A percentile compares a stretch with the other conserved stretches of the same genome.
Evolutionary conservation across 164 flowering plant species (phyloP).

Genomic region (Liriodendron chinense): DNA sequence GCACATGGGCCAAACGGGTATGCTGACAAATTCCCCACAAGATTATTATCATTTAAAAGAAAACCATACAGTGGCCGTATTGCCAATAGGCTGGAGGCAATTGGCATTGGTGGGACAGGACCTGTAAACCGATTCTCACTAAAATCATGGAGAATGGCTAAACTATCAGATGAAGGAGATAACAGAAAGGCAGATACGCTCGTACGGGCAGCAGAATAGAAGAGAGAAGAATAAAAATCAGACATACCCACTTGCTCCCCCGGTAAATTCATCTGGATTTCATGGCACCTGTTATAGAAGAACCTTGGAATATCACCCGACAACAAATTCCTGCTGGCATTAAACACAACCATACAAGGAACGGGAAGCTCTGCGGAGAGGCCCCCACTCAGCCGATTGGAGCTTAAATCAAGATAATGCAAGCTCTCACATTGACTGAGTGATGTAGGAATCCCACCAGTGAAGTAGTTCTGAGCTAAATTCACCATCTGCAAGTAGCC

Average conservation of each 20-base stretch:
- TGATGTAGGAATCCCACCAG: constrained; percentile 43
- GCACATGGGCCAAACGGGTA: constrained; percentile 55
- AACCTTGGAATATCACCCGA: constrained; percentile 66
- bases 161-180: constrained; percentile 25
- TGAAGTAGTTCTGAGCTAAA: constrained; percentile 56
- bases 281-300: constrained; percentile 29
- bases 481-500: constrained; percentile 70
- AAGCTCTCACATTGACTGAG: constrained; percentile 53
- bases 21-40: constrained; percentile 53
- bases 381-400: constrained; percentile 53
- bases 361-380: constrained; percentile 47
- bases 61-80: constrained; percentile 53
- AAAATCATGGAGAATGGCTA: constrained; percentile 59
- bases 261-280: constrained; percentile 12
- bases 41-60: constrained; percentile 54
- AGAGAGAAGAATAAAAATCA: constrained; percentile 43
- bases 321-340: constrained; percentile 59
- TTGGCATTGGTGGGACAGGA: constrained; percentile 41
- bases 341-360: constrained; percentile 68
- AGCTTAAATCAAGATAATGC: constrained; percentile 59
- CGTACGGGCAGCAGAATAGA: constrained; percentile 29
- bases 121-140: constrained; percentile 65
- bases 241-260: constrained; percentile 11
- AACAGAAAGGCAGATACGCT: constrained; percentile 19
- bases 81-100: constrained; percentile 45